phyloP scores from a whole-genome alignment of 192 early-diverging fungal genomes.

The Allomyces macrogynus region DNA sequence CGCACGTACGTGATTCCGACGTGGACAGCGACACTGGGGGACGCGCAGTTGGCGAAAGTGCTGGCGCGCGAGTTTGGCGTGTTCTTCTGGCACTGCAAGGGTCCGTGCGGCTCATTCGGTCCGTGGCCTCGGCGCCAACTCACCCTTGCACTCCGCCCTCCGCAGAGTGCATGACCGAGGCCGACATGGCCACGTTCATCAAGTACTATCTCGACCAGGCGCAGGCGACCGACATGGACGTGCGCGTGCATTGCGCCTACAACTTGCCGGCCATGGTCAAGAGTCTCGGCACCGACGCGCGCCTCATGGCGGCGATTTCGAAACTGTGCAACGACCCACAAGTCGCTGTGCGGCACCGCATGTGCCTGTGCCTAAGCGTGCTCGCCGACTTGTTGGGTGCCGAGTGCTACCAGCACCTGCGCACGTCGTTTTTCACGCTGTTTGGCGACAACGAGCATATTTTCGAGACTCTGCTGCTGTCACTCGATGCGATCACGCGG shows the following conservation, averaged over 20 bases:
- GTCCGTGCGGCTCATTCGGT: not conserved
- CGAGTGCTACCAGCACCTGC: not conserved
- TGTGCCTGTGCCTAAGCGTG: not conserved
- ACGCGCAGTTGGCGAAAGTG: not conserved
- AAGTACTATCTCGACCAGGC: not conserved
- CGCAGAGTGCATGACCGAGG: not conserved
- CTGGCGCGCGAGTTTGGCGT: not conserved
- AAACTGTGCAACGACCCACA: not conserved
- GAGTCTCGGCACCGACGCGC: not conserved
- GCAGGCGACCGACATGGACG: not conserved
- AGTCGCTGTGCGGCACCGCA: not conserved
- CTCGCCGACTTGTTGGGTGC: not conserved
- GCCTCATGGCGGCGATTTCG: not conserved
- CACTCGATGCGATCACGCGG: no score
- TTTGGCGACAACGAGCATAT: not conserved
- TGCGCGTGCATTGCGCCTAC: not conserved
- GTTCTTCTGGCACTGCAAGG: not conserved
- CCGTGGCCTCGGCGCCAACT: no score
- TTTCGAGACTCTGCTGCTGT: not conserved
- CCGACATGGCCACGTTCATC: not conserved
- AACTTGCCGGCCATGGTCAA: not conserved
- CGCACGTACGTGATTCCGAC: not conserved
- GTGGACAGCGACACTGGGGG: not conserved
- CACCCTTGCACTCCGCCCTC: no score
- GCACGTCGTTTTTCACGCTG: not conserved